Conservation (phyloP, 495 filamentous ascomycete genomes). For the Hypoxylon cercidicola region DNA sequence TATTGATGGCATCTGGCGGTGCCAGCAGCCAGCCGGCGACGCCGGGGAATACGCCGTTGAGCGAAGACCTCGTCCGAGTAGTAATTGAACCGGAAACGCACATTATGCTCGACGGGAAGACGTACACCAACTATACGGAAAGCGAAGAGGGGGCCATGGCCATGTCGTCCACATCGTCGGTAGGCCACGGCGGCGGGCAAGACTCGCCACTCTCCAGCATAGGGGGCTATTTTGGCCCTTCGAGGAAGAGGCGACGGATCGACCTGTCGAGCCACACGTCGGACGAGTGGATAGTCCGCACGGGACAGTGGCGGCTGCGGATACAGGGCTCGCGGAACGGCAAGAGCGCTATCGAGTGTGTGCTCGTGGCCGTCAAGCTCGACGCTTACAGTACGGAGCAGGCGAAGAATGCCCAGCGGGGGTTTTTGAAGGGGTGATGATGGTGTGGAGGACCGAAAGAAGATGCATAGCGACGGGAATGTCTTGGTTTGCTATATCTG, state of each 20-base stretch:
- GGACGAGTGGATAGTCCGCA: slow-evolving; percentile 76
- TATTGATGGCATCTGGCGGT: slow-evolving; percentile 69
- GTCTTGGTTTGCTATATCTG: slow-evolving; percentile 1
- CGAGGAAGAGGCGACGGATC: slow-evolving; percentile 62
- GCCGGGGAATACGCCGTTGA: slow-evolving; percentile 75
- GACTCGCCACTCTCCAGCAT: slow-evolving; percentile 50
- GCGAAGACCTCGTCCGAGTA: slow-evolving; percentile 76
- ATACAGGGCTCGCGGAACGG: slow-evolving; percentile 66
- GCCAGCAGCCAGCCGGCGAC: slow-evolving; percentile 65
- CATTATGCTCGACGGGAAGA: slow-evolving; percentile 75
- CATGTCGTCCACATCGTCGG: slow-evolving; percentile 48
- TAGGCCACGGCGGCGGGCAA: slow-evolving; percentile 42
- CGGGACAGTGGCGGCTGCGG: slow-evolving; percentile 82
- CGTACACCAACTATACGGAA: slow-evolving; percentile 45
- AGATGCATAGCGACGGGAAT: background rate
- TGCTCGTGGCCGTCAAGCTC: slow-evolving; percentile 82
- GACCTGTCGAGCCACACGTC: slow-evolving; percentile 46
- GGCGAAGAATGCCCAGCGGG: slow-evolving; percentile 72
- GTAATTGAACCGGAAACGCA: slow-evolving; percentile 72
- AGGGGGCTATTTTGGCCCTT: slow-evolving; percentile 38
- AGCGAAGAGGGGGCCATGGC: slow-evolving; percentile 41
- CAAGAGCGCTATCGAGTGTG: slow-evolving; percentile 68
- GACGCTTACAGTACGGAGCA: slow-evolving; percentile 76
- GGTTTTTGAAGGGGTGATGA: slow-evolving; percentile 65
- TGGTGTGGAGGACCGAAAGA: background rate